A percentile compares a stretch with the other conserved stretches of the same genome.
Conservation (phyloP, 305 asterid species). For the Fraxinus floribunda region DNA sequence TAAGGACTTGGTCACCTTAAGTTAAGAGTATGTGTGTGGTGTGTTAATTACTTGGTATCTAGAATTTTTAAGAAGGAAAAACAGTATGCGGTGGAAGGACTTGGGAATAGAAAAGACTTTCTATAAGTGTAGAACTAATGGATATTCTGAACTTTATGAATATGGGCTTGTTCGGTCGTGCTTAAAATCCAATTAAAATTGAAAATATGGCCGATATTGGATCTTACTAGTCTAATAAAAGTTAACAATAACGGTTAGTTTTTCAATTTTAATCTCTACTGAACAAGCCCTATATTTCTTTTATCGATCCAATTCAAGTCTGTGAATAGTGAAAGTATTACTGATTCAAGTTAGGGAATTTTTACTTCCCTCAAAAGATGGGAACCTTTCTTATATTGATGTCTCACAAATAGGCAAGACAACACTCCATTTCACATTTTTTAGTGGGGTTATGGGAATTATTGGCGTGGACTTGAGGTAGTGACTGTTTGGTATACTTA, state of each 20-base stretch:
- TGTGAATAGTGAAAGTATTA: neutral
- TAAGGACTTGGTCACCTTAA: constrained; percentile 6
- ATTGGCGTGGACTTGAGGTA: neutral
- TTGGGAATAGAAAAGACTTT: neutral
- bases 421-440: neutral
- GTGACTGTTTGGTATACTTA: neutral
- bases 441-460: neutral
- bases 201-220: too few species aligned
- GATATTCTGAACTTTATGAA: neutral
- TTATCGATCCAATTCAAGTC: neutral
- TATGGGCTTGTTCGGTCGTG: too few species aligned
- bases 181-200: too few species aligned
- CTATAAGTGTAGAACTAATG: neutral
- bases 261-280: too few species aligned
- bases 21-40: neutral
- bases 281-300: neutral
- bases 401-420: neutral
- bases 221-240: too few species aligned
- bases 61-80: neutral
- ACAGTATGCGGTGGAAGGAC: neutral
- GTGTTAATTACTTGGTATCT: neutral
- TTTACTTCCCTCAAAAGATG: neutral
- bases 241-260: too few species aligned
- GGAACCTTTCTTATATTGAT: neutral
- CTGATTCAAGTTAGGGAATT: neutral